Evolutionary conservation across 2,329 filamentous ascomycete genomes (phyloP), one percentile per base, ranked within the genome.

Genomic region (Aspergillus quadrilineatus): DNA sequence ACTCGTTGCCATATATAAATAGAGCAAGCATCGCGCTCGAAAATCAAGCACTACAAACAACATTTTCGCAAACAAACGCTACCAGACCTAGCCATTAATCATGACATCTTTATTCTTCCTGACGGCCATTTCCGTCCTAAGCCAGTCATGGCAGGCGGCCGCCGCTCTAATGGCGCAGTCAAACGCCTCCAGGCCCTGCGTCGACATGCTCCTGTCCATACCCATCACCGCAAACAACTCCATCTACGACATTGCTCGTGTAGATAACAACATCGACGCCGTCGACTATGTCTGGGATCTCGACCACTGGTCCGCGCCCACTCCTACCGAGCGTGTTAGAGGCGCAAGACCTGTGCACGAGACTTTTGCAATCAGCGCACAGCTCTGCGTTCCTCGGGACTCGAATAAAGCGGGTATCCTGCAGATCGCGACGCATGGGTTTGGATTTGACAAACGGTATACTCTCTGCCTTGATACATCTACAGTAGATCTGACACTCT

Each of bases 371-470:
- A 50, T 57, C 45, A 47, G 34, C 15, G 46, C 26, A 4, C 52
- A 55, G 34, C 32, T 46, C 5, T 53, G 51, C 29, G 32, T 41
- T 8, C 51, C 51, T 3, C 8, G 29, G n/a, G n/a, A 32, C 6
- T 8, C 43, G 6, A 26, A 9, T 4, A 53, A 48, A 22, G 32
- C 9, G 14, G n/a, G 26, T 4, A 42, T 48, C 34, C 42, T 53
- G 22, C 51, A 53, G 26, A 47, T 53, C 22, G 42, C 43, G 5
- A 53, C 51, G 10, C 51, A 53, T 41, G 51, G 51, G 4, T 46
- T 53, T 46, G 51, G 43, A 6, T 41, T 47, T 32, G 51, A 47
- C 12, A 53, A 53, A 26, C 12, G 14, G 50, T 53, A 15, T 5
- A 39, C 36, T 7, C 15, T n/a, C 22, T 22, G 22, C 22, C 22